Percentiles rank a stretch among this genome's conserved stretches.
phyloP scores from a whole-genome alignment of 2,329 filamentous ascomycete genomes.

The Ceratocystiopsis minuta region DNA sequence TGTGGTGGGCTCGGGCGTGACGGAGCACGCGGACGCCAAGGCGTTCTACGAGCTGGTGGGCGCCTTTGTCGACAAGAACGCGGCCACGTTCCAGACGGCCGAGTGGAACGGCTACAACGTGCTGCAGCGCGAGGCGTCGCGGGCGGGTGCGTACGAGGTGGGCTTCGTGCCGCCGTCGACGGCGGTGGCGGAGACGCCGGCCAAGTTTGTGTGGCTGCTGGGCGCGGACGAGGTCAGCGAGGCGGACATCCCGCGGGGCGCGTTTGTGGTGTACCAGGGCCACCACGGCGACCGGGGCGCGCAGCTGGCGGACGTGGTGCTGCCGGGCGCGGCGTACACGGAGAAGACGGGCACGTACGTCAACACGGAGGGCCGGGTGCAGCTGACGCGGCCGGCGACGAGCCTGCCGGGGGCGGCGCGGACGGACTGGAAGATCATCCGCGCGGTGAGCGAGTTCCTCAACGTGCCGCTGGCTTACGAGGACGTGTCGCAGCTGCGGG shows the following conservation, averaged over 20 bases:
- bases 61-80: conserved; percentile 82
- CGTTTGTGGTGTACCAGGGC: conserved; percentile 94
- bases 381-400: conserved; percentile 81
- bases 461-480: conserved; percentile 79
- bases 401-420: conserved; percentile 75
- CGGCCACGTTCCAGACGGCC: conserved; percentile 65
- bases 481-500: conserved; percentile 71
- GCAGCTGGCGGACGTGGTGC: conserved; percentile 79
- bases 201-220: conserved; percentile 93
- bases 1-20: conserved; percentile 78
- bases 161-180: conserved; percentile 79
- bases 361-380: conserved; percentile 93
- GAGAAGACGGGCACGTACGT: conserved; percentile 93
- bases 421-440: conserved; percentile 98
- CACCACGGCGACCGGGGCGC: conserved; percentile 93
- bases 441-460: conserved; percentile 81
- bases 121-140: conserved; percentile 80
- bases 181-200: conserved; percentile 63
- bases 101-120: conserved; percentile 99
- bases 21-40: conserved; percentile 81
- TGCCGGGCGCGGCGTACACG: conserved; percentile 89
- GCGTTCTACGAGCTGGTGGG: conserved; percentile 85
- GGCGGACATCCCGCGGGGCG: conserved; percentile 80
- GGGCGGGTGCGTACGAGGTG: conserved; percentile 85
- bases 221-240: conserved; percentile 82